Base-by-base conservation (phyloP, 352 stramenopile species). In the Globisporangium cylindrosporum region DNA sequence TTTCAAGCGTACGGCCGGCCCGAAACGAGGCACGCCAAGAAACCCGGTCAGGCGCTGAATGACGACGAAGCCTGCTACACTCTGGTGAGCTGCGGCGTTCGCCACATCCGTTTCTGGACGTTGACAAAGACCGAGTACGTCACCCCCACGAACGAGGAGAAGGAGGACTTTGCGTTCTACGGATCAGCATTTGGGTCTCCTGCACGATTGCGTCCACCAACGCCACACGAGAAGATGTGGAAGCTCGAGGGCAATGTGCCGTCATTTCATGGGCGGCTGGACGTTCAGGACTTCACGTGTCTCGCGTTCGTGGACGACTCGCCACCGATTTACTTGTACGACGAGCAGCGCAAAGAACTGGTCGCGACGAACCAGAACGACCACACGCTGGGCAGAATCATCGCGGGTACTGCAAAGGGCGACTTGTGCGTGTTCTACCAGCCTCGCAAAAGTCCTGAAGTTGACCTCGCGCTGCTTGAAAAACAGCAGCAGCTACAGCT, bases 81-180 rank as follows among this genome's bases (percentile, higher is more conserved):
- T 12, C 64, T 92, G 7, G 84, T 91, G 59, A 90, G 79, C 53
- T 92, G 82, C 46, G 84, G 84, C 38, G 81, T 91, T 18, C 77
- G 84, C 6, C 84, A 92, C 68, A 92, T 91, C 58, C 77, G 84
- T 2, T 92, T 92, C 63, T 92, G 84, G 84, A 88, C 82, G 6
- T 70, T 92, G 32, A 82, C 79, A 12, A 88, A 86, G 56, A 77
- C 76, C 27, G 79, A 89, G 43, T 89, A 82, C 38, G 69, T 73
- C 8, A 62, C 78, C 2, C 2, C 80, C 5, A 27, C 60, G 8
- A 85, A 73, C 9, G 77, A 83, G 55, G 79, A 82, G 57, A 88
- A 72, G 9, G 79, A 77, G 41, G 69, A 91, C 18, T 86, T 78
- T 60, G 84, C 81, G 18, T 92, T 91, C 69, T 84, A 73, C 46